Evolutionary conservation across 1,284 basidiomycete genomes (phyloP).

Genomic region (Chondrostereum purpureum): DNA sequence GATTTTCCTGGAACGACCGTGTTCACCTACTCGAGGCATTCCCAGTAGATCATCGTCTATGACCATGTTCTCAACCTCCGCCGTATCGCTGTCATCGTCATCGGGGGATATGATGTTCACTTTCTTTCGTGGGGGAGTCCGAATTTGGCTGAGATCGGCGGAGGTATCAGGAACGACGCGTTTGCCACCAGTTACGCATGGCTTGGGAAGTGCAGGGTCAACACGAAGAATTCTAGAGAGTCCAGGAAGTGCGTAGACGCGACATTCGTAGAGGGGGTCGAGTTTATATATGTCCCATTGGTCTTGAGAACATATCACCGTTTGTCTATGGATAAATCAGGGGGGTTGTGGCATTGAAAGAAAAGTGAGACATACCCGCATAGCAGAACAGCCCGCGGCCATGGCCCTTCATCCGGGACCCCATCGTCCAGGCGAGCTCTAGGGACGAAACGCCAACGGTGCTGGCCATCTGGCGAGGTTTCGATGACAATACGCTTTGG

Average conservation of each 20-base stretch:
- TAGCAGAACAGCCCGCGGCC: slow-evolving; percentile 59
- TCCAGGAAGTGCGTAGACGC: slow-evolving; percentile 40
- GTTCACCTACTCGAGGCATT: too few species aligned
- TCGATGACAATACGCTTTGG: slow-evolving; percentile 70
- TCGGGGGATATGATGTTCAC: slow-evolving; percentile 10
- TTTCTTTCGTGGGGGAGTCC: slow-evolving; percentile 23
- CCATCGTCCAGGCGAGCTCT: slow-evolving; percentile 50
- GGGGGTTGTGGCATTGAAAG: slow-evolving; percentile 9
- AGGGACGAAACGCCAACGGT: slow-evolving; percentile 70
- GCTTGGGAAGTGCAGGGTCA: slow-evolving; percentile 10
- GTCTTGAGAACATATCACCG: slow-evolving; percentile 51
- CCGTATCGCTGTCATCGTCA: slow-evolving; percentile 26
- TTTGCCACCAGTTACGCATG: too few species aligned
- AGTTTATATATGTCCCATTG: slow-evolving; percentile 82
- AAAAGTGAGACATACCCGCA: slow-evolving; percentile 51
- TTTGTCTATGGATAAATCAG: slow-evolving; percentile 30
- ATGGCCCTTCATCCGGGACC: slow-evolving; percentile 56
- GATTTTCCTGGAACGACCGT: slow-evolving; percentile 19
- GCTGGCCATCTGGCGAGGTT: slow-evolving; percentile 41
- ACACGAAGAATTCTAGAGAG: slow-evolving; percentile 32
- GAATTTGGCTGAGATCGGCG: slow-evolving; percentile 10
- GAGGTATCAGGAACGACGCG: slow-evolving; percentile 11
- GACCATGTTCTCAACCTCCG: slow-evolving; percentile 52
- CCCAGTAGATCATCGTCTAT: slow-evolving; percentile 32
- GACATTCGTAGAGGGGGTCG: slow-evolving; percentile 61